Evolutionary conservation across 1,284 basidiomycete species (phyloP).

Genomic region (Sanghuangporus sanghuang): DNA sequence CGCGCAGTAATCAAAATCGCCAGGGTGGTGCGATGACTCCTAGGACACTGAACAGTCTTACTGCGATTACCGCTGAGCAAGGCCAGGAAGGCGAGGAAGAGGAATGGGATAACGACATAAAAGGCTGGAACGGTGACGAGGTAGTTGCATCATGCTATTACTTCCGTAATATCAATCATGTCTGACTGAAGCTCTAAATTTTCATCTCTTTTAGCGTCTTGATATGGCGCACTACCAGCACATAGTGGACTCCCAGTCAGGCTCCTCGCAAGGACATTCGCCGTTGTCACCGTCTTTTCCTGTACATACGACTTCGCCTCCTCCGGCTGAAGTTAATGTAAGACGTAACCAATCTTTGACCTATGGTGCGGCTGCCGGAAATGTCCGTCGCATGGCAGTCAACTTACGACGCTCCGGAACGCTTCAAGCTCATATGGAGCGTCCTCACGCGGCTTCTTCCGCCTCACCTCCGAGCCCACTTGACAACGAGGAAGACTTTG

Average conservation of each 20-base stretch:
- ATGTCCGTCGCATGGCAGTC: slow-evolving; percentile 32
- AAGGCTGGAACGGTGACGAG: slow-evolving; percentile 52
- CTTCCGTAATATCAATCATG: slow-evolving; percentile 5
- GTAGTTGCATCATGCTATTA: slow-evolving; percentile 29
- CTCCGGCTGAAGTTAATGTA: slow-evolving; percentile 60
- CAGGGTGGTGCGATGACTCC: slow-evolving; percentile 60
- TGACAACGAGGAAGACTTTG: slow-evolving; percentile 50
- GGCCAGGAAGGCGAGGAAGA: slow-evolving; percentile 82
- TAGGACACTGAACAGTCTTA: slow-evolving; percentile 72
- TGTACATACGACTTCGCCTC: slow-evolving; percentile 57
- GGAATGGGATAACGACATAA: slow-evolving; percentile 70
- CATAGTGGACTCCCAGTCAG: slow-evolving; percentile 40
- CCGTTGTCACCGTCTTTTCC: slow-evolving; percentile 60
- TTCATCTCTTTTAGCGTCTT: slow-evolving; percentile 21
- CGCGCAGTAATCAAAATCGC: slow-evolving; percentile 32
- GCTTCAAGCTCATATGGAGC: slow-evolving; percentile 46
- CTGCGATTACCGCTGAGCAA: slow-evolving; percentile 54
- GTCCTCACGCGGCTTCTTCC: slow-evolving; percentile 32
- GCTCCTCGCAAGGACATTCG: slow-evolving; percentile 34
- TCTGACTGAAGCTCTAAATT: not conserved
- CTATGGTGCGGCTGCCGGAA: slow-evolving; percentile 49
- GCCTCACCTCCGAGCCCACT: slow-evolving; percentile 40
- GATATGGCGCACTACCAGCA: slow-evolving; percentile 42
- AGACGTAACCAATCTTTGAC: slow-evolving; percentile 76
- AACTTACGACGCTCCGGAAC: slow-evolving; percentile 70